Evolutionary conservation across 768 basidiomycete genomes (phyloP).

Genomic region (Termitomyces sp.): DNA sequence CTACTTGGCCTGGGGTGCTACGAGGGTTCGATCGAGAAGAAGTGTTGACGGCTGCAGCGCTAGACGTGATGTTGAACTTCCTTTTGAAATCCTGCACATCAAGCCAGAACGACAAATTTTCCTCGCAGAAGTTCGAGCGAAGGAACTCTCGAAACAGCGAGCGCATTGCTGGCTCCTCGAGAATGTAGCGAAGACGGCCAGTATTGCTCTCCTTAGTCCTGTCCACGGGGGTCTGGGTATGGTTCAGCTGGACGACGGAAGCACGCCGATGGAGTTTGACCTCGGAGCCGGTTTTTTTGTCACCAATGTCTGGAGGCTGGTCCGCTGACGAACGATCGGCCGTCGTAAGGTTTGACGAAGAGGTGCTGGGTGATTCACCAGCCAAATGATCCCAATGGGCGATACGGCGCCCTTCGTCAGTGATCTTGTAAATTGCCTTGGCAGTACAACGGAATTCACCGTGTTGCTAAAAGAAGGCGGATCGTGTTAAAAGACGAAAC

Average conservation of each 20-base stretch:
- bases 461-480: conserved; percentile 53
- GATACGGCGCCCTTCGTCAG: conserved; percentile 81
- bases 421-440: conserved; percentile 92
- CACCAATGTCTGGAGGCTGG: conserved; percentile 25
- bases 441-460: conserved; percentile 96
- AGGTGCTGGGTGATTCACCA: conserved; percentile 58
- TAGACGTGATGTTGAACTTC: conserved; percentile 93
- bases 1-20: conserved; percentile 67
- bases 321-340: conserved; percentile 61
- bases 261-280: conserved; percentile 75
- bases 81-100: conserved; percentile 97
- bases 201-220: conserved; percentile 86
- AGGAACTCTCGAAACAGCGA: conserved; percentile 93
- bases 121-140: conserved; percentile 93
- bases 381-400: conserved; percentile 74
- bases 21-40: conserved; percentile 30
- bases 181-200: conserved; percentile 83
- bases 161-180: conserved; percentile 87
- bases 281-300: conserved; percentile 29
- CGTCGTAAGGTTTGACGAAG: conserved; percentile 50
- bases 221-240: conserved; percentile 46
- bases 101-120: conserved; percentile 96
- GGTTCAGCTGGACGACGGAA: conserved; percentile 68
- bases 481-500: conserved; percentile 7
- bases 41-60: conserved; percentile 61